Evolutionary conservation across 148 eudicot species (phyloP).

Genomic region (Rhododendron mucronatum): DNA sequence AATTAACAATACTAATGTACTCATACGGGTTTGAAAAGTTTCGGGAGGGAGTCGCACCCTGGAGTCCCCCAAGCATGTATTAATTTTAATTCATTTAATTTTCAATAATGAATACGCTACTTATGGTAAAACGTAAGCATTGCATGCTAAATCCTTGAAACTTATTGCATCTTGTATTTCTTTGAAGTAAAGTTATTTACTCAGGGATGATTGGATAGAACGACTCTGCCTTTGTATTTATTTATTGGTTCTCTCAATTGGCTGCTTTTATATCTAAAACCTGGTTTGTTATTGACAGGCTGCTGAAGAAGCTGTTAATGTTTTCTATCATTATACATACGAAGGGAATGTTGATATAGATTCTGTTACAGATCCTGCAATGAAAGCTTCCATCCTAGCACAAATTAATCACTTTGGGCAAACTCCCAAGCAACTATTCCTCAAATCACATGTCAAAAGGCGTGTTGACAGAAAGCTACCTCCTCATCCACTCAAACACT

Average conservation of each 20-base stretch:
- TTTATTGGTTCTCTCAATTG: conserved; percentile 1
- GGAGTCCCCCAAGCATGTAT: background rate
- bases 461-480: conserved; percentile 51
- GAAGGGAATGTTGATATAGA: conserved; percentile 97
- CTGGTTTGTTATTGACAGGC: conserved; percentile 50
- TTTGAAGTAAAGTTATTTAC: background rate
- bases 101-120: background rate
- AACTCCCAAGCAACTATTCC: conserved; percentile 91
- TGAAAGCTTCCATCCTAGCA: conserved; percentile 97
- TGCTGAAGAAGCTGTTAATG: conserved; percentile 95
- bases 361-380: conserved; percentile 81
- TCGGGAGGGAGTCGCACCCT: background rate
- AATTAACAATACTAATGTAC: background rate
- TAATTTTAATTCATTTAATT: background rate
- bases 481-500: conserved; percentile 69
- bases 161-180: background rate
- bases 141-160: background rate
- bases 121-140: background rate
- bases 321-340: conserved; percentile 95
- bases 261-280: conserved; percentile 7
- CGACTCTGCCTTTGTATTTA: background rate
- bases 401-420: conserved; percentile 99
- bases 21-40: background rate
- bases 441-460: conserved; percentile 79
- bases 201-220: background rate